phyloP scores from a whole-genome alignment of 495 filamentous ascomycete genomes.

The Aspergillus mulundensis region DNA sequence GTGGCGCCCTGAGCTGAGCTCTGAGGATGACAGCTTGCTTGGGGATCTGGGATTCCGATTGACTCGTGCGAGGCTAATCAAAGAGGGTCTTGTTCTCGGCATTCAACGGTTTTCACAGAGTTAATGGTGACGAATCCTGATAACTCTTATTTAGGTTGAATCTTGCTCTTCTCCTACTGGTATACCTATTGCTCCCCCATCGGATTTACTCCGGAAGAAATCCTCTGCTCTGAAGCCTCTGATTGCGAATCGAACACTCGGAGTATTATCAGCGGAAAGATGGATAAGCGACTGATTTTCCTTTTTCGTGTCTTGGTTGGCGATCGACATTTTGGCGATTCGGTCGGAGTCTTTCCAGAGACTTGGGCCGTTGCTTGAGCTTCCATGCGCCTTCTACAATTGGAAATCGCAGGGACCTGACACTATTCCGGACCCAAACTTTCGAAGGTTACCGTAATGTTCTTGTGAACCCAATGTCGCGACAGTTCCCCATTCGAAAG shows the following conservation, averaged over 20 bases:
- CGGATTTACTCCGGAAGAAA: background rate
- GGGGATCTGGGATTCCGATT: background rate
- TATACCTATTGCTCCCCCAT: too few relatives aligned
- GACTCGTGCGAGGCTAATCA: background rate
- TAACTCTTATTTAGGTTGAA: background rate
- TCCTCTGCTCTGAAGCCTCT: background rate
- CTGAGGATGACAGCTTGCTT: background rate
- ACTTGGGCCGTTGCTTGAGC: too few relatives aligned
- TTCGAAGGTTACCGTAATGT: too few relatives aligned
- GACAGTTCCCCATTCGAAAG: too few relatives aligned
- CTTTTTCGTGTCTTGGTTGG: conserved; percentile 2
- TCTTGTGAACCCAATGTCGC: too few relatives aligned
- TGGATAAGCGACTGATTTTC: background rate
- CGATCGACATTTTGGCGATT: conserved; percentile 6
- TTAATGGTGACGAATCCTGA: background rate
- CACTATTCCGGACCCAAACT: background rate
- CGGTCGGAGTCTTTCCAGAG: background rate
- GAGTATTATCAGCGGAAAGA: background rate
- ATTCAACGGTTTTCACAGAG: conserved; percentile 3
- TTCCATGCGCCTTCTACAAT: background rate
- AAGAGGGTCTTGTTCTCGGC: background rate
- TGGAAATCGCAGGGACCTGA: background rate
- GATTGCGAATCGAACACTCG: background rate
- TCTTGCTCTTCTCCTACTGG: background rate
- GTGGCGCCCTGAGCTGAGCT: background rate